phyloP scores from a whole-genome alignment of 805 yeast genomes.

The Lipomyces japonicus region DNA sequence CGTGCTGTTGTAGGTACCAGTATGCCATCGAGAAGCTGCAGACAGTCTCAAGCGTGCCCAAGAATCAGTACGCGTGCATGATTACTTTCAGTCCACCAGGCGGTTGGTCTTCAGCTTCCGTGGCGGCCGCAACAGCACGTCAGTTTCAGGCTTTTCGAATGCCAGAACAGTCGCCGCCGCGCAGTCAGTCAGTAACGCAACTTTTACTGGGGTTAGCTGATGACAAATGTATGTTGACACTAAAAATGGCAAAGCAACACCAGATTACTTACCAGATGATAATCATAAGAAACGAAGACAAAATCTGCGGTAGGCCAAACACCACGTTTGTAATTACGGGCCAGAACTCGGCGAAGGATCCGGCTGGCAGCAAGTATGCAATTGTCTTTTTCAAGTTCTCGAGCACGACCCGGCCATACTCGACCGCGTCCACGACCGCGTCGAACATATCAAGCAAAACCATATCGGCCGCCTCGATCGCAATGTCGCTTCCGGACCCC shows the following conservation, averaged over 20 bases:
- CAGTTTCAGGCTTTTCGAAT: neutral
- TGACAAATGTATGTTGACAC: neutral
- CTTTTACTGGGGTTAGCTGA: slow-evolving; percentile 36
- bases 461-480: slow-evolving; percentile 63
- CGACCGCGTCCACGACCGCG: slow-evolving; percentile 81
- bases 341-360: slow-evolving; percentile 51
- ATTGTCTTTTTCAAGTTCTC: slow-evolving; percentile 49
- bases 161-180: slow-evolving; percentile 42
- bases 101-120: slow-evolving; percentile 44
- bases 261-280: slow-evolving; percentile 39
- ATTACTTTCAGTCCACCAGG: slow-evolving; percentile 42
- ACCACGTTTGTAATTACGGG: slow-evolving; percentile 46
- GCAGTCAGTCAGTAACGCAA: slow-evolving; percentile 43
- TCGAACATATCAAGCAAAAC: slow-evolving; percentile 52
- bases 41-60: slow-evolving; percentile 45
- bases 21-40: slow-evolving; percentile 44
- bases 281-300: slow-evolving; percentile 51
- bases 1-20: slow-evolving; percentile 40
- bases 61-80: slow-evolving; percentile 43
- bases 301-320: slow-evolving; percentile 50
- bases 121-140: slow-evolving; percentile 44
- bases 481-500: slow-evolving; percentile 71
- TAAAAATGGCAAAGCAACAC: neutral
- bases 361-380: slow-evolving; percentile 52
- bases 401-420: slow-evolving; percentile 73